Evolutionary conservation across 257 asterid genomes (phyloP), one percentile per base, ranked within the genome.

Genomic region (Knoxia roxburghii): DNA sequence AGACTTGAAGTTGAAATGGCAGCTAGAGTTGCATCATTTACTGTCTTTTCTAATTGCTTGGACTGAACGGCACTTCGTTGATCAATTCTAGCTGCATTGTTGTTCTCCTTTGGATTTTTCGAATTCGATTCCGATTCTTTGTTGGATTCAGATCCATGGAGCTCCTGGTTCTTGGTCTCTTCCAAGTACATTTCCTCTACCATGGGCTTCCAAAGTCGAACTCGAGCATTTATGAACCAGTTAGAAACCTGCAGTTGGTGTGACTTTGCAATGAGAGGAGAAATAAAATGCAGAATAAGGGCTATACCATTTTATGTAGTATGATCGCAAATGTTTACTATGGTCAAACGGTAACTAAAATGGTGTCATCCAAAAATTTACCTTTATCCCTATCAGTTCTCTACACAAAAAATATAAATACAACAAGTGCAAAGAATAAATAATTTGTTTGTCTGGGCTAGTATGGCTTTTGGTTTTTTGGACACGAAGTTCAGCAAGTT

Each of bases 201-300:
- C 95, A 87, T 89, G 30, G 96, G 96, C 76, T 89, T 89, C 95
- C 96, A 89, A 0, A 89, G 77, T 26, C 95, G 82, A 77, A 89
- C 96, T 57, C 96, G 78, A 51, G 96, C 96, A 49, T 86, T 89
- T 64, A 89, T 89, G 78, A 85, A 89, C 95, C 95, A 87, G 33
- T 89, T 89, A 1, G 96, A 89, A 7, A 87, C 96, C 95, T 86
- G 74, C 77, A n/a, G n/a, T n/a, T n/a, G n/a, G n/a, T n/a, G n/a
- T n/a, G n/a, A n/a, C n/a, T n/a, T n/a, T n/a, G n/a, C n/a, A n/a
- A n/a, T n/a, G n/a, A n/a, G n/a, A n/a, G n/a, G n/a, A n/a, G n/a
- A n/a, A n/a, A n/a, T n/a, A n/a, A n/a, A n/a, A n/a, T n/a, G n/a
- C n/a, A n/a, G n/a, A n/a, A n/a, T n/a, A n/a, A n/a, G n/a, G n/a